Evolutionary conservation across 257 asterid species (phyloP).

Genomic region (Leonotis leonurus): DNA sequence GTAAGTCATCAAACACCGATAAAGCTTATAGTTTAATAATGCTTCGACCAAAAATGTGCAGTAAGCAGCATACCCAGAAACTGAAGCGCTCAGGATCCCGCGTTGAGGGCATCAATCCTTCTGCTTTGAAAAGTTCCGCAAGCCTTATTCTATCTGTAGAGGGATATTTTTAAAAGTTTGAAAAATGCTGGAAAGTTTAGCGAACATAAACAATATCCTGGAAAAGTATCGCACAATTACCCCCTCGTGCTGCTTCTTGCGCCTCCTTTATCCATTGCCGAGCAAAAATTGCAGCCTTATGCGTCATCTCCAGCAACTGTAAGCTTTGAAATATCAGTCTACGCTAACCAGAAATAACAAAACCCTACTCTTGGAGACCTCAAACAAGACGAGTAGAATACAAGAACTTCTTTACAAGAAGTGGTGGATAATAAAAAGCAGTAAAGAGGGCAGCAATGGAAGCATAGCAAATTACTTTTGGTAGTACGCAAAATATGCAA

Average conservation of each 20-base stretch:
- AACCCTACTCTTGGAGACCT: neutral
- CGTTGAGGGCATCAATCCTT: conserved; percentile 78
- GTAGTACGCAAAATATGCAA: too few species aligned
- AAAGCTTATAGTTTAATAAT: neutral
- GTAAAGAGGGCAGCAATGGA: neutral
- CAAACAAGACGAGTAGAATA: too few species aligned
- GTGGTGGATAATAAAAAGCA: neutral
- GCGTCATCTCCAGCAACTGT: conserved; percentile 71
- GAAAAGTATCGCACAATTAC: conserved; percentile 24
- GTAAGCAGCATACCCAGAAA: conserved; percentile 71
- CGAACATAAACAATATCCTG: neutral
- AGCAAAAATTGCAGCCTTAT: conserved; percentile 59
- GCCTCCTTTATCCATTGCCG: conserved; percentile 71
- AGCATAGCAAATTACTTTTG: too few species aligned
- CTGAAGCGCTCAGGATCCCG: conserved; percentile 85
- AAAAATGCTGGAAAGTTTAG: neutral
- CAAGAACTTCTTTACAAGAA: neutral
- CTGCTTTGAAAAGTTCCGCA: conserved; percentile 78
- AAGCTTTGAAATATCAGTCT: conserved; percentile 20
- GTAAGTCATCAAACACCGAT: neutral
- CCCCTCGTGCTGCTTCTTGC: conserved; percentile 78
- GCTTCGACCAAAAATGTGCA: conserved; percentile 10
- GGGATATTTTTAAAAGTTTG: neutral
- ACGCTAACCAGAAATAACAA: neutral
- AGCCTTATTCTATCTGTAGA: conserved; percentile 67